phyloP scores from a whole-genome alignment of 2,329 filamentous ascomycete genomes.

The Nakataea oryzae region DNA sequence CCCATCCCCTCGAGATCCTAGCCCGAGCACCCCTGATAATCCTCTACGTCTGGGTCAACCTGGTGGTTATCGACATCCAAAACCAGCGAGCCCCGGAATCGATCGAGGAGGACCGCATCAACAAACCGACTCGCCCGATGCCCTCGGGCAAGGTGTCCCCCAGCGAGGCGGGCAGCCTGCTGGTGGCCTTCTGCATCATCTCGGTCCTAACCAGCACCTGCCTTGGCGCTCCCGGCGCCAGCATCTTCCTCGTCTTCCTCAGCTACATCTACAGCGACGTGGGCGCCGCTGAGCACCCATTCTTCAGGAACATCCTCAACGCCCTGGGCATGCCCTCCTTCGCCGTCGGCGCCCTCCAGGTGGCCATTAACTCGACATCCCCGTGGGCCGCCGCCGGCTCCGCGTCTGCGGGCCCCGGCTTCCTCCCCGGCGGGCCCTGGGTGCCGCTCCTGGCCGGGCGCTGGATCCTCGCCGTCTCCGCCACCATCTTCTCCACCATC shows the following conservation, averaged over 20 bases:
- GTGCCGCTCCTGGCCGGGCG: neutral
- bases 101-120: conserved; percentile 7
- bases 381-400: neutral
- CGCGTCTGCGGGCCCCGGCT: neutral
- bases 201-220: neutral
- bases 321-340: conserved; percentile 9
- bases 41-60: conserved; percentile 4
- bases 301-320: conserved; percentile 13
- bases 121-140: conserved; percentile 9
- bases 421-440: neutral
- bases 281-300: conserved; percentile 16
- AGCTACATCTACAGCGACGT: conserved; percentile 32
- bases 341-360: conserved; percentile 5
- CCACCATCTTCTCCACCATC: conserved; percentile 12
- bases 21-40: conserved; percentile 1
- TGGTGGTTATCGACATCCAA: conserved; percentile 3
- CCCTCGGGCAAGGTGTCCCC: conserved; percentile 16
- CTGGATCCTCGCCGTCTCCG: conserved; percentile 8
- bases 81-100: conserved; percentile 6
- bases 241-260: conserved; percentile 18
- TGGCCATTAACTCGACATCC: conserved; percentile 1
- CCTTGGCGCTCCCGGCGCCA: conserved; percentile 15
- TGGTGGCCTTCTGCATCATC: conserved; percentile 3
- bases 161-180: conserved; percentile 9
- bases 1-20: neutral